Percentiles rank a stretch among this genome's conserved stretches.
phyloP scores from a whole-genome alignment of 768 basidiomycete species.

The Serendipita sp. region DNA sequence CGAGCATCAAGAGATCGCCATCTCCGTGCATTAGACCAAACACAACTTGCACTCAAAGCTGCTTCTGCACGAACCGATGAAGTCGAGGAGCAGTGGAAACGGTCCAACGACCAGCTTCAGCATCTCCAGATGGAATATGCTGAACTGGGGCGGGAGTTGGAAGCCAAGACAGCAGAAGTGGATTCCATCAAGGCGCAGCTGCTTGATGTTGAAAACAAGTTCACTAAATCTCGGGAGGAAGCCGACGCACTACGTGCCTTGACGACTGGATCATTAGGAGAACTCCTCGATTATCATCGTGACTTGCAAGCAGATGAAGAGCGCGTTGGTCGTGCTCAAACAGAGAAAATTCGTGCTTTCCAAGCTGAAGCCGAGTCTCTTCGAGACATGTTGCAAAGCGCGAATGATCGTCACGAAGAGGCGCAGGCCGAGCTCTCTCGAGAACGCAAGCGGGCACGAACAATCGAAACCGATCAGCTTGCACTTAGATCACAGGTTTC shows the following conservation, averaged over 20 bases:
- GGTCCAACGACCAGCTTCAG: conserved; percentile 48
- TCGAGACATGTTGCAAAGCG: conserved; percentile 65
- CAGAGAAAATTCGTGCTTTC: conserved; percentile 66
- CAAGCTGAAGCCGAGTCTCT: conserved; percentile 62
- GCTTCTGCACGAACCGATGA: conserved; percentile 66
- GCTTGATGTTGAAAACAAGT: conserved; percentile 72
- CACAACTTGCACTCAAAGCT: conserved; percentile 56
- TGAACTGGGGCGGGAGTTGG: conserved; percentile 67
- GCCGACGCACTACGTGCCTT: conserved; percentile 77
- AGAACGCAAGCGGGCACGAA: conserved; percentile 47
- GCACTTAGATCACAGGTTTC: conserved; percentile 55
- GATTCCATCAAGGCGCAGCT: conserved; percentile 50
- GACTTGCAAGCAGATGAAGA: conserved; percentile 76
- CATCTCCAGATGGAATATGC: conserved; percentile 61
- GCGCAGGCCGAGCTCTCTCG: conserved; percentile 44
- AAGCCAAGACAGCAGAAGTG: conserved; percentile 53
- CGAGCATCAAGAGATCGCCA: conserved; percentile 62
- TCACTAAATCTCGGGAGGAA: conserved; percentile 85
- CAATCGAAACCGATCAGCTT: conserved; percentile 47
- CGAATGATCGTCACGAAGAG: conserved; percentile 53
- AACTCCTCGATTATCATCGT: conserved; percentile 75
- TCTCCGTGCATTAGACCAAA: conserved; percentile 73
- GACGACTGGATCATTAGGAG: conserved; percentile 71
- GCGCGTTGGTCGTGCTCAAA: conserved; percentile 51
- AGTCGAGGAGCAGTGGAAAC: conserved; percentile 54